Percentiles rank a stretch among this genome's conserved stretches.
These are phyloP conservation scores for Chenopodium quinoa DNA, from an alignment of 148 eudicot genomes.

Conservation along the genomic window DNA sequence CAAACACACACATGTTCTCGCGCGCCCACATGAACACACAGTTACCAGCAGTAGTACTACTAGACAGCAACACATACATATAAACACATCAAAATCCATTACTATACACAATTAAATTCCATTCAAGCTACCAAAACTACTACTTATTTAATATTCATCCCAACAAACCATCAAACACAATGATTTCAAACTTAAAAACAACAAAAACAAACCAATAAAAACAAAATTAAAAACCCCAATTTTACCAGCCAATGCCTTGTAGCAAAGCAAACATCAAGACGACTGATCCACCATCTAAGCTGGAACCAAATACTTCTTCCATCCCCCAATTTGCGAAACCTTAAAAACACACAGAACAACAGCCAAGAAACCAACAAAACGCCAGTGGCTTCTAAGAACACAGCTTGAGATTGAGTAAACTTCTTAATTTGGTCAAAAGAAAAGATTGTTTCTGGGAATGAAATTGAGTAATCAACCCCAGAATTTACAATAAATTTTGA, in stretches of 20 bases:
- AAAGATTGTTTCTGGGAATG: conserved; percentile 60
- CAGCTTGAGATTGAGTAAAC: conserved; percentile 83
- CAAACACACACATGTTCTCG: background rate
- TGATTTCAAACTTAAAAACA: background rate
- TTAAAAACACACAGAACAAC: conserved; percentile 48
- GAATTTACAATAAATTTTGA: conserved; percentile 40
- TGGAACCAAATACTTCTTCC: conserved; percentile 65
- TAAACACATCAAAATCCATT: background rate
- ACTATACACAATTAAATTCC: background rate
- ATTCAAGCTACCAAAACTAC: background rate
- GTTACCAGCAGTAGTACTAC: background rate
- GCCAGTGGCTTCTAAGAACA: conserved; percentile 71
- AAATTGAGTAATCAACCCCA: conserved; percentile 62
- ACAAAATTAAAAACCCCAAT: background rate
- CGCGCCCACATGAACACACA: background rate
- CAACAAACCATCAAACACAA: conserved; percentile 3
- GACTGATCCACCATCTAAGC: conserved; percentile 92
- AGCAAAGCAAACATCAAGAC: conserved; percentile 77
- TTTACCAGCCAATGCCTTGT: conserved; percentile 89
- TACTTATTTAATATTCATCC: background rate
- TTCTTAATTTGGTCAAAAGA: conserved; percentile 64
- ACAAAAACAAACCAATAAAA: background rate
- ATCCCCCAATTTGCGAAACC: conserved; percentile 59
- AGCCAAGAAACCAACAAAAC: conserved; percentile 63
- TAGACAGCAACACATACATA: background rate